A percentile compares a stretch with the other conserved stretches of the same genome.
Evolutionary conservation across 352 stramenopile genomes (phyloP).

Genomic region (Saprolegnia diclina): DNA sequence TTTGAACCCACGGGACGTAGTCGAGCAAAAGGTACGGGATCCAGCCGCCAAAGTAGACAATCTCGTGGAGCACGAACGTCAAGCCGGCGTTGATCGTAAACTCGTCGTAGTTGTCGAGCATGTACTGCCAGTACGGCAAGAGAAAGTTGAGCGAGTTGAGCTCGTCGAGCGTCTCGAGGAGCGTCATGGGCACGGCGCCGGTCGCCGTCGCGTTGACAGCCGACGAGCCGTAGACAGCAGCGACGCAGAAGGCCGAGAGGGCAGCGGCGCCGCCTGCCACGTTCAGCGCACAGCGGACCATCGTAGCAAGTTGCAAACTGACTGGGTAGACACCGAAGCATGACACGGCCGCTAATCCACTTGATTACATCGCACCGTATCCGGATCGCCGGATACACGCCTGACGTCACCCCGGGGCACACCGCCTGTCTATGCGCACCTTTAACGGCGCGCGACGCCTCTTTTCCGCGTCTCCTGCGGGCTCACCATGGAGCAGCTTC

Average conservation of each 20-base stretch:
- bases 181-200: background rate
- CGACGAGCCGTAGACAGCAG: conserved; percentile 1
- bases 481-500: too few species aligned
- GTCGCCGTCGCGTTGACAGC: conserved; percentile 10
- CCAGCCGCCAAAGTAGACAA: conserved; percentile 29
- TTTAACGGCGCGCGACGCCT: background rate
- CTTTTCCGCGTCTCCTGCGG: too few species aligned
- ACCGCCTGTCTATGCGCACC: background rate
- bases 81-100: conserved; percentile 27
- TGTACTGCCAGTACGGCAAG: conserved; percentile 27
- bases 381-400: conserved; percentile 4
- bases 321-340: background rate
- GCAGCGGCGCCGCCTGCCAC: background rate
- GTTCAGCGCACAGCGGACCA: conserved; percentile 2
- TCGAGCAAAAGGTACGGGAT: conserved; percentile 26
- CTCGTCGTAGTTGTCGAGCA: conserved; percentile 28
- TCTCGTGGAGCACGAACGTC: conserved; percentile 27
- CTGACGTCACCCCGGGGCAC: conserved; percentile 1
- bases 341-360: conserved; percentile 7
- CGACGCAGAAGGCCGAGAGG: background rate
- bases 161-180: conserved; percentile 14
- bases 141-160: conserved; percentile 26
- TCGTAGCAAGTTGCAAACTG: conserved; percentile 14
- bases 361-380: conserved; percentile 9
- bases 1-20: conserved; percentile 24